Percentiles rank a stretch among this genome's conserved stretches.
Conservation (phyloP, 2,329 filamentous ascomycete species). For the Leptographium flavum region DNA sequence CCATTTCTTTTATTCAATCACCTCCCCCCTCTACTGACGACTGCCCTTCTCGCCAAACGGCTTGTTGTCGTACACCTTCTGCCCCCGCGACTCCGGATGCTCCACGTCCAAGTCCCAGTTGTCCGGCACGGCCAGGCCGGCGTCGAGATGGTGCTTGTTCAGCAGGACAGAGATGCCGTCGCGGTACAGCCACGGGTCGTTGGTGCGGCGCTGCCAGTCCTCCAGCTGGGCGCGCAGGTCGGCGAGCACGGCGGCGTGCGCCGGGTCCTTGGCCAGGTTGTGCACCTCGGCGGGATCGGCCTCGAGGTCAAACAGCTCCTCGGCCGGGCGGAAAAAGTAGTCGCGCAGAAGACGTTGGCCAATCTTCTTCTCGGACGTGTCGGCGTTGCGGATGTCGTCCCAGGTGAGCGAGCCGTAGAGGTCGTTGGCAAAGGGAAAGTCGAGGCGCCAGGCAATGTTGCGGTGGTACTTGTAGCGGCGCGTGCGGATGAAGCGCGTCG, state of each 20-base stretch:
- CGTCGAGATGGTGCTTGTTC: constrained; percentile 9
- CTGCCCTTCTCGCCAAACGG: constrained; percentile 8
- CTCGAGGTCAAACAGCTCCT: constrained; percentile 32
- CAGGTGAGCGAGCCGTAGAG: constrained; percentile 28
- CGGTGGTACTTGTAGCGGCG: constrained; percentile 33
- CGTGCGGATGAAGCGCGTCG: constrained; percentile 30
- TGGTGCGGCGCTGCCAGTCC: constrained; percentile 16
- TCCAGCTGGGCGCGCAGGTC: constrained; percentile 10
- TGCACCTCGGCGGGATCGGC: constrained; percentile 28
- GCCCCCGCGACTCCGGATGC: constrained; percentile 8
- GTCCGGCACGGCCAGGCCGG: constrained; percentile 16
- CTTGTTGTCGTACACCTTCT: constrained; percentile 13
- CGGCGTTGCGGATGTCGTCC: constrained; percentile 27
- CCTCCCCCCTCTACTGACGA: too few relatives aligned
- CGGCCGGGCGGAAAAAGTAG: constrained; percentile 28
- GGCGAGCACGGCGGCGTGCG: constrained; percentile 10
- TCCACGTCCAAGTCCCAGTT: constrained; percentile 13
- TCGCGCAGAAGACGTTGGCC: constrained; percentile 24
- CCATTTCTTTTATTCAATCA: too few relatives aligned
- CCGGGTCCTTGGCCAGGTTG: constrained; percentile 24
- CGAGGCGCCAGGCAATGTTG: constrained; percentile 32
- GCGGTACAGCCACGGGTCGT: constrained; percentile 17
- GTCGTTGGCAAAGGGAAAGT: constrained; percentile 33
- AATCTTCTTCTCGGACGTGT: constrained; percentile 15
- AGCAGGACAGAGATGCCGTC: constrained; percentile 15